A percentile compares a stretch with the other conserved stretches of the same genome.
Evolutionary conservation across 495 filamentous ascomycete genomes (phyloP).

Genomic region (Neurospora sp.): DNA sequence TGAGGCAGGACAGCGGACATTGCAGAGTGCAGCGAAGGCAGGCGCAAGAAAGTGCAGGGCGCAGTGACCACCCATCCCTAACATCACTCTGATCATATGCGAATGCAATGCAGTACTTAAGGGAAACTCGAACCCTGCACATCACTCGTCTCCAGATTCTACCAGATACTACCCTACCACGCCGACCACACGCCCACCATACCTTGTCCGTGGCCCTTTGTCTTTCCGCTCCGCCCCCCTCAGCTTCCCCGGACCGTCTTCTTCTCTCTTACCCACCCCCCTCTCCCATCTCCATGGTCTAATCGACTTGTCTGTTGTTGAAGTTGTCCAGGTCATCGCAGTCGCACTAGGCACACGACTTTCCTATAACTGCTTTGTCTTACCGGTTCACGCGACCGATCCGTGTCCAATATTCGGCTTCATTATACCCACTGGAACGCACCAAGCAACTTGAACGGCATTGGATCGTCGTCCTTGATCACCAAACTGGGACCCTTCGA

Average conservation of each 20-base stretch:
- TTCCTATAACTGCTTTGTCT: background rate
- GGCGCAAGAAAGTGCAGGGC: background rate
- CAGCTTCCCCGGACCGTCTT: background rate
- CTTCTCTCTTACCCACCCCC: background rate
- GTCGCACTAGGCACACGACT: background rate
- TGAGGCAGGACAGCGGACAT: background rate
- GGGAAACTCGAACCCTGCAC: background rate
- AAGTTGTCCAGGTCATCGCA: background rate
- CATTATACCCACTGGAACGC: background rate
- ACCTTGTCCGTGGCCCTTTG: background rate
- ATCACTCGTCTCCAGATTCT: background rate
- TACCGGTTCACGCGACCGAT: background rate
- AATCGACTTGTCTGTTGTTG: background rate
- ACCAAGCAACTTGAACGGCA: background rate
- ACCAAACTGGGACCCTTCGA: background rate
- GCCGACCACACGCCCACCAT: background rate
- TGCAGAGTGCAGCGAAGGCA: background rate
- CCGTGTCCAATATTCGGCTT: background rate
- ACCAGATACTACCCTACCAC: background rate
- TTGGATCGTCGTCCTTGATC: background rate
- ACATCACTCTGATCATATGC: background rate
- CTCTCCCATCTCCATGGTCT: background rate
- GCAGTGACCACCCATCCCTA: background rate
- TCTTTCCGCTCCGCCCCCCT: background rate
- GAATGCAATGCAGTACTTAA: background rate